Base-by-base conservation (phyloP, 116 monocot species). In the Phalaenopsis hybrid region DNA sequence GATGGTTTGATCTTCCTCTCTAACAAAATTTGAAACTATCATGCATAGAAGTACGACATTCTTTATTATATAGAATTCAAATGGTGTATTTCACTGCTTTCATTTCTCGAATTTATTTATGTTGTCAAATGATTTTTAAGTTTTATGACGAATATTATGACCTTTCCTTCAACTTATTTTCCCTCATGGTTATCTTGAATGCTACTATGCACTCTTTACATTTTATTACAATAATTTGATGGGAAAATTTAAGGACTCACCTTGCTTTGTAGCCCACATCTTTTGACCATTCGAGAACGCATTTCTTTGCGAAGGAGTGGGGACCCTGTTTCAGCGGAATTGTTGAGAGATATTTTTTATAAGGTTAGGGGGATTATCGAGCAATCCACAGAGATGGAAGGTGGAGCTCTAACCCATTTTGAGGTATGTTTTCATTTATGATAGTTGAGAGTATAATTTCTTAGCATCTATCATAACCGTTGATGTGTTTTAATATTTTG, bases 251-350 rank as follows among this genome's bases (percentile, higher is more conserved):
- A 37, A 18, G 23, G 12, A 16, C 51, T 49, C 55, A 74, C 25
- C 37, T 72, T 79, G 6, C 74, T 50, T 31, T 95, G 86, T 92
- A 99, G 95, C 34, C 95, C 94, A 77, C 99, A 94, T 83, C 82
- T 99, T 74, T 84, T 93, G 77, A 88, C 94, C 18, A 91, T 95
- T 59, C 86, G 94, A 33, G 99, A 99, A 87, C 91, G 94, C 70
- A 94, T 99, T 84, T 94, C 94, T 78, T 51, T 92, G 44, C 93
- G 90, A 86, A 88, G 79, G 88, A 81, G 74, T 83, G 95, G 92
- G 61, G 82, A 81, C 15, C 92, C 89, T 88, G 88, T 99, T 72
- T 88, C 95, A 77, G 89, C 87, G 41, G 78, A 76, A 17, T 65
- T 49, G 48, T 84, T 99, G 49, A 85, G 44, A 57, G 74, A 84